phyloP scores from a whole-genome alignment of 2,329 filamentous ascomycete species.

The Aspergillus sp. region DNA sequence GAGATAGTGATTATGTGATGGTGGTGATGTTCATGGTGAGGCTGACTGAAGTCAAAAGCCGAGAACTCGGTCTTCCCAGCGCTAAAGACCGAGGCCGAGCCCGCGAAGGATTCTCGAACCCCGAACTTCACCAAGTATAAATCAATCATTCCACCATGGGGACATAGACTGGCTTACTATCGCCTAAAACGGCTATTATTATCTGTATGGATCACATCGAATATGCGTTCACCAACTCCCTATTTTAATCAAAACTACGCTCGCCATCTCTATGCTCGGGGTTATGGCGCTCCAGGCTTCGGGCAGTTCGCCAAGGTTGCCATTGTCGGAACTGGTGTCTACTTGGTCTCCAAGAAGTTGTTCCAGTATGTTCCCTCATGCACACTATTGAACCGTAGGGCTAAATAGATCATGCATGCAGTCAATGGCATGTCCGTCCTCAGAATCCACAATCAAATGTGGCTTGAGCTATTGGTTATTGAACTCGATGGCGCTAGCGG shows the following conservation, averaged over 20 bases:
- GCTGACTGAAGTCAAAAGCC: neutral
- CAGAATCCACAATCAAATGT: neutral
- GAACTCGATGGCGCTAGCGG: too few relatives aligned
- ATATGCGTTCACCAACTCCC: neutral
- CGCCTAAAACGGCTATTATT: neutral
- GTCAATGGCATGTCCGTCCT: neutral
- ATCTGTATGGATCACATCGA: neutral
- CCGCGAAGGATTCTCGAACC: neutral
- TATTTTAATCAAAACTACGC: neutral
- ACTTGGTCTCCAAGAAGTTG: neutral
- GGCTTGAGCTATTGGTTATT: neutral
- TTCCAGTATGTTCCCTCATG: neutral
- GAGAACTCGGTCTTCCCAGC: neutral
- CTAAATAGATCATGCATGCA: neutral
- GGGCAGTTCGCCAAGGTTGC: neutral
- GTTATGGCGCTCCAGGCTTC: neutral
- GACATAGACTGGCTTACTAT: too few relatives aligned
- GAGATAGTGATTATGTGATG: neutral
- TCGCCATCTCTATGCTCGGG: neutral
- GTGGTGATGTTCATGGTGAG: neutral
- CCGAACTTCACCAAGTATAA: neutral
- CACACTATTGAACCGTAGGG: neutral
- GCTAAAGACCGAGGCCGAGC: neutral
- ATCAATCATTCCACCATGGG: neutral
- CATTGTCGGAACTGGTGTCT: neutral